Evolutionary conservation across 495 filamentous ascomycete species (phyloP).

Genomic region (Penicillium argentinense): DNA sequence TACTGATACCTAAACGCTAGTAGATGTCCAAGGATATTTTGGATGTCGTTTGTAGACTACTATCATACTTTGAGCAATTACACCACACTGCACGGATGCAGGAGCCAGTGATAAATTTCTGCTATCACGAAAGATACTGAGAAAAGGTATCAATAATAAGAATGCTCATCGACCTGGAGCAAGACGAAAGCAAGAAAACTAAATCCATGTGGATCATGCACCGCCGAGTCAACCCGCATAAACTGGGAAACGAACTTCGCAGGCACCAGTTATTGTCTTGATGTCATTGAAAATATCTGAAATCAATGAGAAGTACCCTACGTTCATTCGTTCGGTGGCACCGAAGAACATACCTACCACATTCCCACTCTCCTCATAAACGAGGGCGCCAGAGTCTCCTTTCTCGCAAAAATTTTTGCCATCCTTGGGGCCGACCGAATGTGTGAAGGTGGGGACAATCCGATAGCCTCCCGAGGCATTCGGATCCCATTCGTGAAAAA

Average conservation of each 20-base stretch:
- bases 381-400: background rate
- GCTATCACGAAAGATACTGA: too few relatives aligned
- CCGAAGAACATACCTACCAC: background rate
- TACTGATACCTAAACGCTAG: too few relatives aligned
- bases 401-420: background rate
- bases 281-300: background rate
- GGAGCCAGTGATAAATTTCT: too few relatives aligned
- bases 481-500: background rate
- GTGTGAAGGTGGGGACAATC: background rate
- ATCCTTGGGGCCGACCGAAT: background rate
- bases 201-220: too few relatives aligned
- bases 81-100: too few relatives aligned
- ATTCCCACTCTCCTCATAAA: background rate
- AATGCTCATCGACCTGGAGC: too few relatives aligned
- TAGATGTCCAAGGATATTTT: too few relatives aligned
- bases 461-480: background rate
- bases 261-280: background rate
- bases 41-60: too few relatives aligned
- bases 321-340: background rate
- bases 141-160: too few relatives aligned
- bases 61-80: too few relatives aligned
- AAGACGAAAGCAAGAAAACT: too few relatives aligned
- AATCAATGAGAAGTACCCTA: background rate
- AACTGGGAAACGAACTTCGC: background rate
- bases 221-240: too few relatives aligned